Evolutionary conservation across 495 filamentous ascomycete genomes (phyloP).

Genomic region (Daldinia bambusicola): DNA sequence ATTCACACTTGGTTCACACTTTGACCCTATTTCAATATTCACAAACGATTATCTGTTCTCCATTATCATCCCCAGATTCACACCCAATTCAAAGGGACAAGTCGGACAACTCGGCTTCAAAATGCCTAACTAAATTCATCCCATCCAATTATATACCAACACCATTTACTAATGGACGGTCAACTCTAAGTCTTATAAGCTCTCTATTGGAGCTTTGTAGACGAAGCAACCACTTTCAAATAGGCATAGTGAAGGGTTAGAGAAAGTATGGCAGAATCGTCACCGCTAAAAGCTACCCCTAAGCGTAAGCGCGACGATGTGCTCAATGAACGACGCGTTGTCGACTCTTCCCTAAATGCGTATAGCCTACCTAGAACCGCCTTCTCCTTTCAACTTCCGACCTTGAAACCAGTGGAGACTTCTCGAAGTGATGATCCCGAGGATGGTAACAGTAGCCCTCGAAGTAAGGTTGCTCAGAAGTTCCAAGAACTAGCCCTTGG

Average conservation of each 20-base stretch:
- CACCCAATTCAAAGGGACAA: background rate
- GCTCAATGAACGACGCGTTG: slow-evolving; percentile 35
- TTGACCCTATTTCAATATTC: background rate
- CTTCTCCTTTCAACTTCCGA: slow-evolving; percentile 54
- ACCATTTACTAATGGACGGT: slow-evolving; percentile 19
- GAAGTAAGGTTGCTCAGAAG: slow-evolving; percentile 69
- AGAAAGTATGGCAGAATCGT: slow-evolving; percentile 43
- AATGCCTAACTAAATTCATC: slow-evolving; percentile 9
- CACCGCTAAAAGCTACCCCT: slow-evolving; percentile 51
- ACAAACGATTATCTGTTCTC: background rate
- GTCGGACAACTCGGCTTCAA: background rate
- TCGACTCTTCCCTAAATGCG: slow-evolving; percentile 34
- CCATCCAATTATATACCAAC: slow-evolving; percentile 2
- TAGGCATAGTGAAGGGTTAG: background rate
- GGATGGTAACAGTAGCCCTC: slow-evolving; percentile 65
- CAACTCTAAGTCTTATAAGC: slow-evolving; percentile 27
- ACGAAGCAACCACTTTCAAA: background rate
- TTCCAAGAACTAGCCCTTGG: slow-evolving; percentile 70
- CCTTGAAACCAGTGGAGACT: slow-evolving; percentile 37
- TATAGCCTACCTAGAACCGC: slow-evolving; percentile 26
- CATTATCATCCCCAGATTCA: background rate
- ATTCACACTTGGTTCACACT: slow-evolving; percentile 21
- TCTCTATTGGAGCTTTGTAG: slow-evolving; percentile 14
- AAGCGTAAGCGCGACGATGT: slow-evolving; percentile 60
- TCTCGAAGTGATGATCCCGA: slow-evolving; percentile 43